Conservation (phyloP, 192 early-diverging fungal species). For the Coemansia furcata region DNA sequence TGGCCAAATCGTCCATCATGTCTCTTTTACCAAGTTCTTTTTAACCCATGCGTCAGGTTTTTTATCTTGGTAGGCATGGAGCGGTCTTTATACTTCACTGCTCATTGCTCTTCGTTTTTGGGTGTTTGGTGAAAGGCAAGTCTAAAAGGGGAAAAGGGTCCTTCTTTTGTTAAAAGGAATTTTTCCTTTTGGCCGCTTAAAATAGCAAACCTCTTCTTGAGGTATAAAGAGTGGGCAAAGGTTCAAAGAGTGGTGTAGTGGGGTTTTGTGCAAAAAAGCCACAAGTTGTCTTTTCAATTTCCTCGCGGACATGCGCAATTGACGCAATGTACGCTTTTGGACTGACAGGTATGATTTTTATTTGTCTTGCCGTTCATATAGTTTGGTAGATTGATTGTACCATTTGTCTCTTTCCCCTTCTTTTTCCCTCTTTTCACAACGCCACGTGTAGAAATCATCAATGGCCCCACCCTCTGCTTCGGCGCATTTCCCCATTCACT, state of each 20-base stretch:
- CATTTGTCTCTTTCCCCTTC: background rate
- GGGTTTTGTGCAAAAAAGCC: background rate
- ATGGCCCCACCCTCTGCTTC: background rate
- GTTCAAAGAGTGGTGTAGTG: background rate
- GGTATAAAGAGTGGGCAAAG: background rate
- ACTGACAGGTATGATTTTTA: background rate
- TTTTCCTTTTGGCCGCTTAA: background rate
- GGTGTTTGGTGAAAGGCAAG: conserved; percentile 1
- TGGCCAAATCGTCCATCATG: background rate
- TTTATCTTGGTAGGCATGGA: background rate
- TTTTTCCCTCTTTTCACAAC: background rate
- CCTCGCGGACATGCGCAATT: background rate
- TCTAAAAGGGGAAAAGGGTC: background rate
- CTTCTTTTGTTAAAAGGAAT: background rate
- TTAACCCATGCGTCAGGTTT: background rate
- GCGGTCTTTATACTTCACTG: background rate
- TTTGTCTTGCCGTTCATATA: background rate
- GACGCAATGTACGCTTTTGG: background rate
- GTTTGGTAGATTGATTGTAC: background rate
- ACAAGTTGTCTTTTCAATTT: background rate
- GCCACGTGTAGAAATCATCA: conserved; percentile 2
- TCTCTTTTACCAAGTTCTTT: conserved; percentile 8
- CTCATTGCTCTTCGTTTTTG: background rate
- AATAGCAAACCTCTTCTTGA: background rate
- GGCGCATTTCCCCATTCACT: background rate